Evolutionary conservation across 164 flowering plant species (phyloP).

Genomic region (Tetracentron sinense): DNA sequence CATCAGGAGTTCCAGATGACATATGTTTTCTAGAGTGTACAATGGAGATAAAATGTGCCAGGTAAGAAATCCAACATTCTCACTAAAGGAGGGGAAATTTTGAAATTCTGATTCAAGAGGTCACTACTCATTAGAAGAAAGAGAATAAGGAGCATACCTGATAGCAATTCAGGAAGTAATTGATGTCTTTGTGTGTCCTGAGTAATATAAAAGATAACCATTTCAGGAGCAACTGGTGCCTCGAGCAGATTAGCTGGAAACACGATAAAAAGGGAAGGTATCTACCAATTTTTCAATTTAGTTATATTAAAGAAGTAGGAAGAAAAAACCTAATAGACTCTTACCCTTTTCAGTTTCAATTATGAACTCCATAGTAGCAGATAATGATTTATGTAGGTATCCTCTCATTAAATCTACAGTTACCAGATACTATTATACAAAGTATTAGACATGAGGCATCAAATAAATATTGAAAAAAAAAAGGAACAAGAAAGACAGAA

Average conservation of each 20-base stretch:
- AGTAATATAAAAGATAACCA: constrained; percentile 80
- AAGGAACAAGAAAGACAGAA: not conserved
- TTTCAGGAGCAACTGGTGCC: constrained; percentile 61
- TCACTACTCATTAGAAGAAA: not conserved
- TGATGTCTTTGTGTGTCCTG: constrained; percentile 92
- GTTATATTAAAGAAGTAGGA: not conserved
- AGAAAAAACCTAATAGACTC: not conserved
- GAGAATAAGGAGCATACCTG: constrained; percentile 42
- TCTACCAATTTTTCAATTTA: not conserved
- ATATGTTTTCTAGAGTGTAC: no score
- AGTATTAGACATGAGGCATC: constrained; percentile 24
- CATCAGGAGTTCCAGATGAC: not conserved
- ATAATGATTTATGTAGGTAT: constrained; percentile 73
- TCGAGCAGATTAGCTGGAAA: constrained; percentile 54
- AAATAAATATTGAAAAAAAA: not conserved
- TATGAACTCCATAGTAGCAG: constrained; percentile 76
- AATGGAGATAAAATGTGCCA: no score
- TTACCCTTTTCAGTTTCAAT: constrained; percentile 78
- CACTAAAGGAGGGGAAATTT: not conserved
- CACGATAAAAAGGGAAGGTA: not conserved
- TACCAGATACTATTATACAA: constrained; percentile 61
- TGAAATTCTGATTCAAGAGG: not conserved
- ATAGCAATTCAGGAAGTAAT: constrained; percentile 66
- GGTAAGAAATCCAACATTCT: no score
- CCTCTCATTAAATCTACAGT: constrained; percentile 81